phyloP scores from a whole-genome alignment of 192 early-diverging fungal species.

The Chytriomyces sp. region DNA sequence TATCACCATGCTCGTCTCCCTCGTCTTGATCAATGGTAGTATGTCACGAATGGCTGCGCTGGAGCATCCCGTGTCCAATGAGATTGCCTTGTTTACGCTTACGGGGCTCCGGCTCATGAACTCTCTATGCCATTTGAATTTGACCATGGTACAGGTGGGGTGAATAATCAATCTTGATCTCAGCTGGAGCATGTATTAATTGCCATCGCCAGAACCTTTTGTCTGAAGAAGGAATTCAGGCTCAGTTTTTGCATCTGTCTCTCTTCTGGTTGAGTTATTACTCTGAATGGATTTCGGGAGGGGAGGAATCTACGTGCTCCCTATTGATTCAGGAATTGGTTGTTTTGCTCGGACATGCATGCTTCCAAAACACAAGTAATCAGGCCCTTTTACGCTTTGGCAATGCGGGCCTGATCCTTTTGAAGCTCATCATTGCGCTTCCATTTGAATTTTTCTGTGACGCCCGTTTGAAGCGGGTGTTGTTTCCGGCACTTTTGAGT shows the following conservation, averaged over 20 bases:
- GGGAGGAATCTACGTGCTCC: background rate
- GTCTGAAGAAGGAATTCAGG: slow-evolving; percentile 32
- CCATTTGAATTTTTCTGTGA: slow-evolving; percentile 34
- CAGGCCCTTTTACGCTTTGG: slow-evolving; percentile 30
- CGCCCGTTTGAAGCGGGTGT: slow-evolving; percentile 2
- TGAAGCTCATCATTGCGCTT: slow-evolving; percentile 23
- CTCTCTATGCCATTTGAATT: slow-evolving; percentile 9
- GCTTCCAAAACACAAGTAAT: slow-evolving; percentile 11
- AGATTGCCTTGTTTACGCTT: background rate
- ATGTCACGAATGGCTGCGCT: slow-evolving; percentile 18
- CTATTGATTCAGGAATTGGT: slow-evolving; percentile 22
- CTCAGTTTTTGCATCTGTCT: slow-evolving; percentile 32
- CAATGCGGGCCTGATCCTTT: slow-evolving; percentile 11
- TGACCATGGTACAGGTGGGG: slow-evolving; percentile 14
- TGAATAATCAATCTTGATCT: background rate
- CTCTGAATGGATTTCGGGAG: slow-evolving; percentile 6
- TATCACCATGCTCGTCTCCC: slow-evolving; percentile 26
- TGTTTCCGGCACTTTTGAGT: slow-evolving; percentile 29
- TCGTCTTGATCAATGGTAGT: slow-evolving; percentile 18
- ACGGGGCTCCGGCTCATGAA: slow-evolving; percentile 25
- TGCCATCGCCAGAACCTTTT: slow-evolving; percentile 7
- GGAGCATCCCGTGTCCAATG: background rate
- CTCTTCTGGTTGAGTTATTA: slow-evolving; percentile 33
- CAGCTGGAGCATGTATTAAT: too few species aligned
- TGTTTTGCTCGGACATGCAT: slow-evolving; percentile 25